These are phyloP conservation scores for Lyophyllum atratum DNA, from an alignment of 768 basidiomycete species.

Conservation along the genomic window DNA sequence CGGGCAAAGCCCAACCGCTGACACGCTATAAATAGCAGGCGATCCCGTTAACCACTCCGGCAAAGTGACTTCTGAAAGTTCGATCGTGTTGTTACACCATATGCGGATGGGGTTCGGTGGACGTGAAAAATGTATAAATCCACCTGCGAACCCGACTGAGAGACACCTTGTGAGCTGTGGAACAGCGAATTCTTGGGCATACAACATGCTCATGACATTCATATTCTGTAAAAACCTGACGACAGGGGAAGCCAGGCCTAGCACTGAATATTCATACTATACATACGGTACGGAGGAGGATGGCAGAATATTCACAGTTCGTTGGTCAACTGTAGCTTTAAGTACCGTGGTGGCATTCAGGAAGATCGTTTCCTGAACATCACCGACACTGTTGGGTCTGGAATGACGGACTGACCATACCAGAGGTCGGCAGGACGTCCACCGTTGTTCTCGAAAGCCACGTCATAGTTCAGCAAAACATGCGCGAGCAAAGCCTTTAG, in stretches of 20 bases:
- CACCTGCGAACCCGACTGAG: constrained; percentile 48
- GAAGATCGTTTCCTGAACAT: constrained; percentile 9
- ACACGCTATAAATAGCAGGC: constrained; percentile 54
- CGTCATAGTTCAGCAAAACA: constrained; percentile 39
- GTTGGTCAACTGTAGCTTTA: no score
- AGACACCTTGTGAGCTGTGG: no score
- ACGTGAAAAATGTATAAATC: constrained; percentile 52
- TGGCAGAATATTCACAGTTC: no score
- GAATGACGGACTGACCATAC: constrained; percentile 9
- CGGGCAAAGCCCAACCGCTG: constrained; percentile 55
- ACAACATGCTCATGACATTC: no score
- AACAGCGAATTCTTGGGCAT: no score
- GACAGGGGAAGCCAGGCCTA: no score
- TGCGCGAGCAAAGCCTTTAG: constrained; percentile 40
- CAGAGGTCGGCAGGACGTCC: constrained; percentile 7
- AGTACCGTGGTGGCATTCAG: neutral
- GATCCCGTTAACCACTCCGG: constrained; percentile 94
- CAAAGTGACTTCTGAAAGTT: constrained; percentile 68
- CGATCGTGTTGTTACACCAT: constrained; percentile 38
- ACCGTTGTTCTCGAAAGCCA: constrained; percentile 24
- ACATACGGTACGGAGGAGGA: no score
- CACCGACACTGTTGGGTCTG: constrained; percentile 12
- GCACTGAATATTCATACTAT: no score
- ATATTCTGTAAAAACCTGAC: no score
- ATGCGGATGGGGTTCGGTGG: no score